Percentiles rank a stretch among this genome's conserved stretches.
phyloP scores from a whole-genome alignment of 352 stramenopile species.

The Globisporangium emineosum region DNA sequence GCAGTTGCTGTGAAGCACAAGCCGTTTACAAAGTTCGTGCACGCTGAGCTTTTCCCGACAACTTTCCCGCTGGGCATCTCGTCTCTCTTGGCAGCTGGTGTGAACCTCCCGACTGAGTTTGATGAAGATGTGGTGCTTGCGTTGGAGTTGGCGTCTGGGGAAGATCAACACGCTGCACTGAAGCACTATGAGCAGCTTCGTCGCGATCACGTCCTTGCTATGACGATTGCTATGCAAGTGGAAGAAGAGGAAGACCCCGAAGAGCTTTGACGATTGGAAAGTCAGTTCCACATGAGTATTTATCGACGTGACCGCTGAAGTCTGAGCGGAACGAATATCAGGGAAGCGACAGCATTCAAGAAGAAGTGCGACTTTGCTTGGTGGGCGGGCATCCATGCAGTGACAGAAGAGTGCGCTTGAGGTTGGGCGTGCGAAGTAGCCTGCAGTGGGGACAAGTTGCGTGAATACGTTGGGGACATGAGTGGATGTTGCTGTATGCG shows the following conservation, averaged over 20 bases:
- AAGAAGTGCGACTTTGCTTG: background rate
- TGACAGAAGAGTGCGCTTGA: background rate
- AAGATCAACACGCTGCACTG: constrained; percentile 68
- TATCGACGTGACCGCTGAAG: constrained; percentile 22
- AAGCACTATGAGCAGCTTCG: constrained; percentile 57
- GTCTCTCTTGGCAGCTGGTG: constrained; percentile 36
- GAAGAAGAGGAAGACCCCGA: constrained; percentile 43
- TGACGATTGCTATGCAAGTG: constrained; percentile 51
- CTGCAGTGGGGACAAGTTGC: background rate
- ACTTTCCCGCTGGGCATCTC: constrained; percentile 44
- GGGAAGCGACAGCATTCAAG: background rate
- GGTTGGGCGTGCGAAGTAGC: background rate
- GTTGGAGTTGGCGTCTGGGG: constrained; percentile 54
- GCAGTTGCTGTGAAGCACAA: constrained; percentile 44
- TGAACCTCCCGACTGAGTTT: constrained; percentile 41
- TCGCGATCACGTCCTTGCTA: constrained; percentile 45
- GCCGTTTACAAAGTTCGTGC: constrained; percentile 51
- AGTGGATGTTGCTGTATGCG: background rate
- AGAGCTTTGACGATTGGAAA: constrained; percentile 30
- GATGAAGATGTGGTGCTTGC: constrained; percentile 62
- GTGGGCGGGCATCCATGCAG: background rate
- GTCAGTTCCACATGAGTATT: constrained; percentile 24
- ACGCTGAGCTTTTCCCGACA: constrained; percentile 50
- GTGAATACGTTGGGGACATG: background rate
- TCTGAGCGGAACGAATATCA: background rate